phyloP scores from a whole-genome alignment of 257 asterid species.

The Haberlea rhodopensis region DNA sequence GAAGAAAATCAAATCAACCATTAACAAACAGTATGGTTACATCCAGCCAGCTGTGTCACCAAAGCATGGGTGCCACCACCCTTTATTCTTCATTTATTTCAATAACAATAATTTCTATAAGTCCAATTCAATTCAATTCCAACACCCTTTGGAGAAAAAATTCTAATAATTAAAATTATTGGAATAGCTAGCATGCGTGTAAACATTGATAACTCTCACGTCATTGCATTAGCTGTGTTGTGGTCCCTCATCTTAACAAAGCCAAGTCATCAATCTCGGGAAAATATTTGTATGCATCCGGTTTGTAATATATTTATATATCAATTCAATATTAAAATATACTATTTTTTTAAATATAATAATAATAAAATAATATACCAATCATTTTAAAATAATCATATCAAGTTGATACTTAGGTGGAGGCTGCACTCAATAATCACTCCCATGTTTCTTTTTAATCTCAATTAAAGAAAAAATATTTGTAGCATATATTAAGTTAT shows the following conservation, averaged over 20 bases:
- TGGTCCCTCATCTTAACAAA: slow-evolving; percentile 20
- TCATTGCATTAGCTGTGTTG: slow-evolving; percentile 38
- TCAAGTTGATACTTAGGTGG: too few relatives aligned
- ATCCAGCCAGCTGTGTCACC: not conserved
- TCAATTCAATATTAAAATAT: too few relatives aligned
- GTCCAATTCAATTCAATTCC: not conserved
- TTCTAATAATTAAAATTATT: slow-evolving; percentile 12
- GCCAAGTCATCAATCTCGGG: too few relatives aligned
- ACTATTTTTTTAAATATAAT: too few relatives aligned
- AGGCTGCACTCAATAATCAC: not conserved
- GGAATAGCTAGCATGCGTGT: slow-evolving; percentile 11
- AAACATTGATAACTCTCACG: slow-evolving; percentile 21
- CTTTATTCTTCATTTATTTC: slow-evolving; percentile 11
- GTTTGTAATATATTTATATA: too few relatives aligned
- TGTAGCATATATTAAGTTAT: not conserved
- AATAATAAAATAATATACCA: too few relatives aligned
- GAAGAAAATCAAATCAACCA: not conserved
- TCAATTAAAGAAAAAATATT: not conserved
- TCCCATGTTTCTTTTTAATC: not conserved
- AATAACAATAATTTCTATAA: too few relatives aligned
- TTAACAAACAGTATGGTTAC: not conserved
- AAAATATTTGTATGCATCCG: too few relatives aligned
- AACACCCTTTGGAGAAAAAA: too few relatives aligned
- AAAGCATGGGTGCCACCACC: not conserved
- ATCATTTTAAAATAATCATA: too few relatives aligned